Base-by-base conservation (phyloP, 2,329 filamentous ascomycete species). In the Lachnellula cervina region DNA sequence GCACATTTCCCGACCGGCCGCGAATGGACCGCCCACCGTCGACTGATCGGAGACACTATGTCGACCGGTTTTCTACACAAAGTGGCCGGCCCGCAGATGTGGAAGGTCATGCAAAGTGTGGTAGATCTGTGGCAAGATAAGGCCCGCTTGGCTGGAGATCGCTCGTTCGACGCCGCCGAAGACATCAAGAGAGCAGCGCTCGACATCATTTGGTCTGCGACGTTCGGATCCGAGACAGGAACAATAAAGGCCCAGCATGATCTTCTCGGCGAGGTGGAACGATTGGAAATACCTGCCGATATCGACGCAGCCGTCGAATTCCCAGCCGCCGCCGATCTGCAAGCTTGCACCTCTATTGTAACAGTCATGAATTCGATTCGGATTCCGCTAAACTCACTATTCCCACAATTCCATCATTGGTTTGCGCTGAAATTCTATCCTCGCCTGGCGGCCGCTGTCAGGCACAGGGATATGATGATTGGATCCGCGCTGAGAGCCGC, bases 11-110 rank as follows among this genome's bases (percentile, higher is more conserved):
- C 23, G 23, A 25, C 23, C 23, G 23, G 5, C 23, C 23, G 23
- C 23, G 5, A 25, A 25, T 25, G 23, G 23, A 25, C 23, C 23
- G 61, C 62, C 0, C 65, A 70, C 58, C 67, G 69, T 42, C 59
- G 61, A 2, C 53, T 68, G 21, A 67, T 69, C 64, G 59, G 59
- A 38, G 69, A 69, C 44, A 57, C 65, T 11, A 70, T 71, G 69
- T 64, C 60, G 40, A 47, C 59, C 5, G 62, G 61, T 8, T 72
- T 72, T 49, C 60, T 72, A 0, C 47, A 63, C n/a, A 59, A 61
- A 4, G 64, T 65, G 5, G 66, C 64, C 1, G 68, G 66, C 2
- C 68, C 68, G 1, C 64, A 66, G 13, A 64, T 71, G 11, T 56
- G 65, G 49, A 54, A 54, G 17, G 54, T 60, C 0, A 60, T 61